Conservation (phyloP, 2,329 filamentous ascomycete species). For the Cladophialophora immunda region DNA sequence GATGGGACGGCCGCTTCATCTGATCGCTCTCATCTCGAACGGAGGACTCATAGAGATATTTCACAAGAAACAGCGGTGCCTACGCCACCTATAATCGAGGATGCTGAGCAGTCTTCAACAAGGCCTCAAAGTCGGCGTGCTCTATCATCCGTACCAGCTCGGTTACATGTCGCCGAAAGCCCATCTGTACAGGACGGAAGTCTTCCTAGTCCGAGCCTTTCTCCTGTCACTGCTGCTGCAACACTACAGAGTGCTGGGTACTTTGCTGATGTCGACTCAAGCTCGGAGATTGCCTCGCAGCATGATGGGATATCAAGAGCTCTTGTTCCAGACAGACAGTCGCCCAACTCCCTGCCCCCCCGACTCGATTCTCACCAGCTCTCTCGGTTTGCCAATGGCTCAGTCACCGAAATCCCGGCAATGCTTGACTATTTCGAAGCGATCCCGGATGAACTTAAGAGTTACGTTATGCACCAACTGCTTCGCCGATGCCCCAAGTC, state of each 20-base stretch:
- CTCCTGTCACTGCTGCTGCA: constrained; percentile 85
- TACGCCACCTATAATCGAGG: constrained; percentile 41
- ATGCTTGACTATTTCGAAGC: constrained; percentile 91
- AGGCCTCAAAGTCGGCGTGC: constrained; percentile 50
- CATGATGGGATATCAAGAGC: constrained; percentile 31
- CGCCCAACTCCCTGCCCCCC: constrained; percentile 23
- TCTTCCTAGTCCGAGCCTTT: constrained; percentile 91
- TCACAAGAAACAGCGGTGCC: constrained; percentile 41
- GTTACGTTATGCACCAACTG: constrained; percentile 96
- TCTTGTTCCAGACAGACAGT: constrained; percentile 23
- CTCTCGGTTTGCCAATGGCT: constrained; percentile 45
- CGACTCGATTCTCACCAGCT: constrained; percentile 31
- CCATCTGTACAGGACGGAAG: constrained; percentile 84
- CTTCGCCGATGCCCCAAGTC: constrained; percentile 86
- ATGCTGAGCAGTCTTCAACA: constrained; percentile 40
- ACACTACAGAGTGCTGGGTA: constrained; percentile 56
- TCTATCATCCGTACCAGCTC: constrained; percentile 43
- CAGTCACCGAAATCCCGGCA: constrained; percentile 78
- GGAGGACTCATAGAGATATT: constrained; percentile 21
- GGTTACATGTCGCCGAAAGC: constrained; percentile 68
- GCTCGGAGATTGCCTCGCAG: constrained; percentile 49
- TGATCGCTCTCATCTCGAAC: constrained; percentile 27
- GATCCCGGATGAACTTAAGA: constrained; percentile 90
- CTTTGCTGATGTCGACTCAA: constrained; percentile 56
- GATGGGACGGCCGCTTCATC: constrained; percentile 2